Conservation (phyloP, 257 asterid species). For the Lycium ferocissimum region DNA sequence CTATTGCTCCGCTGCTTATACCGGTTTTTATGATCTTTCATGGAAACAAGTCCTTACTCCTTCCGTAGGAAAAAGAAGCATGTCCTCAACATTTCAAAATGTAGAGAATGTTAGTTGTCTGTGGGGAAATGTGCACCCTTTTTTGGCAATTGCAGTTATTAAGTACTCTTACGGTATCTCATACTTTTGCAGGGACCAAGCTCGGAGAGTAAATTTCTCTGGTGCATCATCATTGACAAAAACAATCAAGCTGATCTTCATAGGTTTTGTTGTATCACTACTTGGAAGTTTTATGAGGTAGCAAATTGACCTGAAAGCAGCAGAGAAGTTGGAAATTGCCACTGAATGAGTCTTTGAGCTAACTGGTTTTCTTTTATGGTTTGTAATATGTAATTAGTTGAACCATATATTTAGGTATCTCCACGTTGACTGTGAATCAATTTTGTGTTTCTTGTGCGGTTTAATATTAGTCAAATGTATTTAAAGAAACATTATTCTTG, state of each 20-base stretch:
- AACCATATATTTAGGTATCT: slow-evolving; percentile 6
- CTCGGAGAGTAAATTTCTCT: slow-evolving; percentile 68
- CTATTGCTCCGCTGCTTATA: background rate
- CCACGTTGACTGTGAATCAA: background rate
- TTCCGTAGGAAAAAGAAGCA: background rate
- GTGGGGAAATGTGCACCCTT: background rate
- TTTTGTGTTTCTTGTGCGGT: background rate
- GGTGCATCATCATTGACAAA: slow-evolving; percentile 52
- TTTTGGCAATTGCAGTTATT: background rate
- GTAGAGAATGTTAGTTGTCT: slow-evolving; percentile 7
- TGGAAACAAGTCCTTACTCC: background rate
- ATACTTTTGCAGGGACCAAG: slow-evolving; percentile 68
- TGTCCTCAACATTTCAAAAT: background rate
- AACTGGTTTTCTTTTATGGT: slow-evolving; percentile 30
- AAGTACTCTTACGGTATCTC: background rate
- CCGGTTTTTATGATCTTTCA: background rate
- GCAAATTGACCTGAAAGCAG: background rate
- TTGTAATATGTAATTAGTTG: slow-evolving; percentile 20
- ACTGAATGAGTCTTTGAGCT: background rate
- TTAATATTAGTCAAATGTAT: background rate
- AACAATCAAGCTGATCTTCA: slow-evolving; percentile 36
- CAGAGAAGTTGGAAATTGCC: slow-evolving; percentile 14
- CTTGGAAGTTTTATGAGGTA: slow-evolving; percentile 8
- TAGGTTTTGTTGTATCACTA: background rate
- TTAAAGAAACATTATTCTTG: slow-evolving; percentile 19